A percentile compares a stretch with the other conserved stretches of the same genome.
Conservation (phyloP, 805 yeast species). For the Schwanniomyces vanrijiae region DNA sequence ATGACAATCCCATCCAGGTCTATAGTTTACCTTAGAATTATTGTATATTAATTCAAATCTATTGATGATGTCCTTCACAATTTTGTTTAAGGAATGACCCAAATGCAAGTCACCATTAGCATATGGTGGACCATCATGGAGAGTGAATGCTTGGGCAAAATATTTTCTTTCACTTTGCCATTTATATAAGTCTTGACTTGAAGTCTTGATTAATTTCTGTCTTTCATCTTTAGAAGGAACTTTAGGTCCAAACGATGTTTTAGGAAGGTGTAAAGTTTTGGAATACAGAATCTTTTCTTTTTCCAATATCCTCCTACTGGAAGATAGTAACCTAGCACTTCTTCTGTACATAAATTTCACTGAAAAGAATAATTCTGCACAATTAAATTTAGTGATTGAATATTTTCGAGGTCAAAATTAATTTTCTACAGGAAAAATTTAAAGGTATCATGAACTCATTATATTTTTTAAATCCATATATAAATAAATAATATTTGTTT, state of each 20-base stretch:
- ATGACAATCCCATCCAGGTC: constrained; percentile 99
- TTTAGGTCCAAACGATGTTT: constrained; percentile 52
- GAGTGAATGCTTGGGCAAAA: constrained; percentile 48
- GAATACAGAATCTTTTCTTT: constrained; percentile 33
- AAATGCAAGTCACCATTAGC: constrained; percentile 93
- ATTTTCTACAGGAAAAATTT: background rate
- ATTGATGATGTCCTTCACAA: constrained; percentile 80
- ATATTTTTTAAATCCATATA: constrained; percentile 8
- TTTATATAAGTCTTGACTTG: constrained; percentile 60
- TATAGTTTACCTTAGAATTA: constrained; percentile 65
- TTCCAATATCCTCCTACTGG: background rate
- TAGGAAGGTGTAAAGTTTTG: constrained; percentile 62
- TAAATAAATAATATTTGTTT: constrained; percentile 7
- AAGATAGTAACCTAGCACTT: constrained; percentile 1
- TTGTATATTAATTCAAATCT: constrained; percentile 61
- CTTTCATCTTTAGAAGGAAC: constrained; percentile 51
- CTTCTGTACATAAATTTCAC: background rate
- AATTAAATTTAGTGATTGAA: background rate
- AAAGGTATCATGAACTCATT: constrained; percentile 10
- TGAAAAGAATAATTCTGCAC: background rate
- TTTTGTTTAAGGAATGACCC: constrained; percentile 90
- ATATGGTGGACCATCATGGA: constrained; percentile 98
- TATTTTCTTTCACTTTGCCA: constrained; percentile 47
- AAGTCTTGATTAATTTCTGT: constrained; percentile 43
- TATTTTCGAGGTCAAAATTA: background rate